A percentile compares a stretch with the other conserved stretches of the same genome.
Evolutionary conservation across 352 stramenopile genomes (phyloP).

Genomic region (Phytophthora ohioensis): DNA sequence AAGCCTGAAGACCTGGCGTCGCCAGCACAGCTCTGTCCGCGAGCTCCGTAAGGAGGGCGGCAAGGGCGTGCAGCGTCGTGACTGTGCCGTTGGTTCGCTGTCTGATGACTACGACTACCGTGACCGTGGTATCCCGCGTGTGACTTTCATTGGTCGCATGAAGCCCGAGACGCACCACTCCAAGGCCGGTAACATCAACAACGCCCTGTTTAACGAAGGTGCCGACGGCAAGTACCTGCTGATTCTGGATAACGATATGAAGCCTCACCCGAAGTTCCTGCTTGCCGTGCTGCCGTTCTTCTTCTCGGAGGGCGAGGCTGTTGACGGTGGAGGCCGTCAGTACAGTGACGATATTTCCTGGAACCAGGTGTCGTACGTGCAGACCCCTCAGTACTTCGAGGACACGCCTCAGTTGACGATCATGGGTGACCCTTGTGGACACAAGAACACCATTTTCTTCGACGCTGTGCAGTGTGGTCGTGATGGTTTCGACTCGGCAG

Average conservation of each 20-base stretch:
- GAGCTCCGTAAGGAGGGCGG: conserved; percentile 84
- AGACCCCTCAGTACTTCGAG: conserved; percentile 92
- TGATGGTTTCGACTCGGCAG: conserved; percentile 89
- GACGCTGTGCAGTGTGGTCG: conserved; percentile 88
- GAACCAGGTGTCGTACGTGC: conserved; percentile 91
- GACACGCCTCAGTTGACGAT: conserved; percentile 85
- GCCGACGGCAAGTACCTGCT: conserved; percentile 90
- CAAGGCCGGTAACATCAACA: conserved; percentile 95
- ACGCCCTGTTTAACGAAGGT: conserved; percentile 90
- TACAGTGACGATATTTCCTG: conserved; percentile 91
- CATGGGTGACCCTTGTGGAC: conserved; percentile 89
- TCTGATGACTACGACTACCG: conserved; percentile 93
- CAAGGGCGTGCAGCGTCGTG: conserved; percentile 84
- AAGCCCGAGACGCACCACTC: conserved; percentile 91
- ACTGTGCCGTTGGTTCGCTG: conserved; percentile 88
- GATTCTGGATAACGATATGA: conserved; percentile 95
- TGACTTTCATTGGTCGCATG: conserved; percentile 90
- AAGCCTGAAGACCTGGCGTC: conserved; percentile 84
- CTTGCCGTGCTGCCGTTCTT: conserved; percentile 89
- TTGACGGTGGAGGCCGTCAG: conserved; percentile 83
- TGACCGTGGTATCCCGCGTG: conserved; percentile 85
- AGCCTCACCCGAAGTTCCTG: conserved; percentile 90
- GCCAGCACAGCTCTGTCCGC: conserved; percentile 86
- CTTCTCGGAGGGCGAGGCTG: conserved; percentile 89
- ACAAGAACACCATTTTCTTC: conserved; percentile 94